phyloP scores from a whole-genome alignment of 1,139 yeast genomes.

The Suhomyces anneliseae region DNA sequence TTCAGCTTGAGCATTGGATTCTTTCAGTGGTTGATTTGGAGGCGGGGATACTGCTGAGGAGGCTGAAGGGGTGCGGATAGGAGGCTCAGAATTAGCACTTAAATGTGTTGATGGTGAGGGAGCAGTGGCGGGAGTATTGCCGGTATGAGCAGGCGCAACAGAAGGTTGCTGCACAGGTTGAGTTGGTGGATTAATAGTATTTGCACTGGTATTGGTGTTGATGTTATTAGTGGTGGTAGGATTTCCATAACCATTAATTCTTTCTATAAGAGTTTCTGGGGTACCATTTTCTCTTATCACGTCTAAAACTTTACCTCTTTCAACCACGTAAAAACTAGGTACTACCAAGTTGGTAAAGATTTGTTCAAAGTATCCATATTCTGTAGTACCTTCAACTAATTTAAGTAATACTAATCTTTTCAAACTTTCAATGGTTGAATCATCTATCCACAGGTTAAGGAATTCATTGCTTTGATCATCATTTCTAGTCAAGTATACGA shows the following conservation, averaged over 20 bases:
- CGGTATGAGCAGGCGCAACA: neutral
- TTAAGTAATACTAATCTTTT: conserved; percentile 42
- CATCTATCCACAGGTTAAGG: conserved; percentile 4
- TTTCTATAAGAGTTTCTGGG: conserved; percentile 11
- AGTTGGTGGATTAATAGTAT: neutral
- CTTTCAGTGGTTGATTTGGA: neutral
- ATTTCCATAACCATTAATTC: neutral
- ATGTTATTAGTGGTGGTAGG: neutral
- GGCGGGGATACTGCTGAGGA: neutral
- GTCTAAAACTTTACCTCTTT: conserved; percentile 46
- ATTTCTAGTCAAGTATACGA: conserved; percentile 37
- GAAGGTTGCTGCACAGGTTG: conserved; percentile 2
- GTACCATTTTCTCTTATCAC: conserved; percentile 33
- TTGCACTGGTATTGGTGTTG: neutral
- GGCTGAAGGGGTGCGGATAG: neutral
- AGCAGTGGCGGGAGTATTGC: neutral
- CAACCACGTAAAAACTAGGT: conserved; percentile 53
- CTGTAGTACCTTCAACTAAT: conserved; percentile 44
- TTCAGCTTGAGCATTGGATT: conserved; percentile 32
- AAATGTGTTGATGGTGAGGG: neutral
- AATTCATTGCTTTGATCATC: conserved; percentile 10
- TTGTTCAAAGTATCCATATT: conserved; percentile 50
- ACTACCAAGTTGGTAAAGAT: conserved; percentile 45
- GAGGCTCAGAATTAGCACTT: neutral
- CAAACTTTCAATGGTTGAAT: conserved; percentile 11